Conservation (phyloP, 2,329 filamentous ascomycete species). For the Phyllosticta citriasiana region DNA sequence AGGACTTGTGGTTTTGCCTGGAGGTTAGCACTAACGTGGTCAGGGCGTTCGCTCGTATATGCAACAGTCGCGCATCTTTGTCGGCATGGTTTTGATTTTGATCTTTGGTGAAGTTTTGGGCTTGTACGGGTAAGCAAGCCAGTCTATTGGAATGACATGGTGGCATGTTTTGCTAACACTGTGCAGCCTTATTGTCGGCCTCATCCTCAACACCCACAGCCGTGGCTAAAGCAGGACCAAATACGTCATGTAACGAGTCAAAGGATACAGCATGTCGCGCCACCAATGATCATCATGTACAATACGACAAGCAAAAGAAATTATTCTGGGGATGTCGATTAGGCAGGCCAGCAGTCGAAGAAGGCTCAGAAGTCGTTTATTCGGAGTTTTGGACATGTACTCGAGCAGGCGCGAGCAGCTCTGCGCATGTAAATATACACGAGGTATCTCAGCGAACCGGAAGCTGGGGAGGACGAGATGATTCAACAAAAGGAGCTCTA, state of each 20-base stretch:
- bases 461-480: neutral
- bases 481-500: neutral
- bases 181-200: constrained; percentile 73
- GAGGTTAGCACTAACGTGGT: constrained; percentile 9
- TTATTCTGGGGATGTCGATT: neutral
- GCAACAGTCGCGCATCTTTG: constrained; percentile 90
- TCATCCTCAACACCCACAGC: constrained; percentile 86
- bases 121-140: constrained; percentile 70
- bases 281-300: neutral
- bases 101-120: constrained; percentile 98
- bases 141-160: neutral
- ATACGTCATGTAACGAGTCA: neutral
- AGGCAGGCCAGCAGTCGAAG: neutral
- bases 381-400: neutral
- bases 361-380: neutral
- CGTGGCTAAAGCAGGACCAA: constrained; percentile 36
- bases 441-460: neutral
- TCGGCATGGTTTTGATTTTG: constrained; percentile 96
- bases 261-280: neutral
- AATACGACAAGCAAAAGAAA: neutral
- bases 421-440: neutral
- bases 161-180: constrained; percentile 9
- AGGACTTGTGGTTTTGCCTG: constrained; percentile 19
- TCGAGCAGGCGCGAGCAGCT: neutral
- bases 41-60: constrained; percentile 85